Evolutionary conservation across 768 basidiomycete species (phyloP), one percentile per base, ranked within the genome.

Genomic region (Lactarius sanguifluus): DNA sequence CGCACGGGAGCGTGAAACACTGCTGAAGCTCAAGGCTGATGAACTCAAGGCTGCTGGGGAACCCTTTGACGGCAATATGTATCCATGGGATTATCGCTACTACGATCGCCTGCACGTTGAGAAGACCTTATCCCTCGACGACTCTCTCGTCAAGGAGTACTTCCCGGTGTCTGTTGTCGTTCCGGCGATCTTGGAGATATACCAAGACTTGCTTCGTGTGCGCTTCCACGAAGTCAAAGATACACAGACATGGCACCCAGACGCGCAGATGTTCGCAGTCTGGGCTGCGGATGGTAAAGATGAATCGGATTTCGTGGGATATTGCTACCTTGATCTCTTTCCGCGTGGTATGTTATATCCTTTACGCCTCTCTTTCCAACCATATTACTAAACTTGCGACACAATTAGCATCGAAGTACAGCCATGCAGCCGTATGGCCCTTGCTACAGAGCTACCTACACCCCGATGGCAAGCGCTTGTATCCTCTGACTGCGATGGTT

Each of bases 271-370:
- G 68, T 96, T 89, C 72, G 79, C 90, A 1, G 92, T 94, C 5
- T 95, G 93, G 94, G 88, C 90, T 71, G 86, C 86, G 61, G 86
- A 84, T 65, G 87, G 89, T 23, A 87, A 84, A 59, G 86, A 88
- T 68, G 85, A 81, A 70, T 81, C 85, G 1, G 89, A 81, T 30
- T 95, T 95, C 72, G 74, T 94, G 23, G 94, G 94, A 2, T 89
- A 92, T 75, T 91, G 91, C 74, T 92, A 92, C 72, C 88, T 95
- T 34, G 94, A 96, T 72, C 82, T 96, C 50, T 94, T 90, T 81
- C 92, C 92, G 63, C 86, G 92, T 28, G 83, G 91, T 91, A 74
- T 13, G 77, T 77, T 74, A 28, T 45, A 38, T 36, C 32, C 58
- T 8, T 65, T 43, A 50, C 64, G 40, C 61, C 4, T 67, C 43